Conservation (phyloP, 2,329 filamentous ascomycete species). For the Penicillium hesseltinei region DNA sequence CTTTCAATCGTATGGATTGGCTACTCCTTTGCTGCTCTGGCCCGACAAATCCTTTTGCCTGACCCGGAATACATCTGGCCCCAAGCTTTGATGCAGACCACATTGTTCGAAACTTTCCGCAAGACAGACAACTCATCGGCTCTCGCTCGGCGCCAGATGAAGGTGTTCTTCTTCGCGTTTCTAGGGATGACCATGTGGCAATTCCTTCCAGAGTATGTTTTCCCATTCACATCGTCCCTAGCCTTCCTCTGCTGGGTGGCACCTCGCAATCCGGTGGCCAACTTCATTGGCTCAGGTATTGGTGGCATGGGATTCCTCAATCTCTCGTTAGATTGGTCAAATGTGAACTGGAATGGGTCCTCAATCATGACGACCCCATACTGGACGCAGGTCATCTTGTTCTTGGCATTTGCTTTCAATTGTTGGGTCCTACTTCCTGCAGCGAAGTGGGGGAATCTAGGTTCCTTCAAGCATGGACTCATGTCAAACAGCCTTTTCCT, state of each 20-base stretch:
- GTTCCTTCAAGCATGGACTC: slow-evolving; percentile 52
- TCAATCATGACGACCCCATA: slow-evolving; percentile 54
- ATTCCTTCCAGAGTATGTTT: slow-evolving; percentile 60
- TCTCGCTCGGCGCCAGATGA: slow-evolving; percentile 54
- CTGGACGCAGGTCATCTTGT: slow-evolving; percentile 61
- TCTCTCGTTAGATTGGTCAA: slow-evolving; percentile 60
- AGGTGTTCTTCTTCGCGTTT: slow-evolving; percentile 56
- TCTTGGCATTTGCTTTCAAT: slow-evolving; percentile 55
- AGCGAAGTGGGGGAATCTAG: slow-evolving; percentile 58
- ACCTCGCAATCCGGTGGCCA: slow-evolving; percentile 56
- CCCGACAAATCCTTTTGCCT: slow-evolving; percentile 57
- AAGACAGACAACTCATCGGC: slow-evolving; percentile 51
- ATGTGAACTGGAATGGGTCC: slow-evolving; percentile 53
- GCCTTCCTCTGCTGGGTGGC: slow-evolving; percentile 65
- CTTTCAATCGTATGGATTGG: slow-evolving; percentile 58
- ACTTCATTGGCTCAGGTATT: slow-evolving; percentile 61
- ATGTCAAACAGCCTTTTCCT: slow-evolving; percentile 60
- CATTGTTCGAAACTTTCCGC: slow-evolving; percentile 55
- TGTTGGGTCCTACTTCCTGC: slow-evolving; percentile 60
- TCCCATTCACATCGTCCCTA: slow-evolving; percentile 59
- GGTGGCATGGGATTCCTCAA: slow-evolving; percentile 63
- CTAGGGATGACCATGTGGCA: slow-evolving; percentile 59
- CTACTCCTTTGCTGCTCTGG: slow-evolving; percentile 59
- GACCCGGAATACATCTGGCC: slow-evolving; percentile 59
- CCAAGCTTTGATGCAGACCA: slow-evolving; percentile 55